Evolutionary conservation across 2,329 filamentous ascomycete species (phyloP).

Genomic region (Botrytis elliptica): DNA sequence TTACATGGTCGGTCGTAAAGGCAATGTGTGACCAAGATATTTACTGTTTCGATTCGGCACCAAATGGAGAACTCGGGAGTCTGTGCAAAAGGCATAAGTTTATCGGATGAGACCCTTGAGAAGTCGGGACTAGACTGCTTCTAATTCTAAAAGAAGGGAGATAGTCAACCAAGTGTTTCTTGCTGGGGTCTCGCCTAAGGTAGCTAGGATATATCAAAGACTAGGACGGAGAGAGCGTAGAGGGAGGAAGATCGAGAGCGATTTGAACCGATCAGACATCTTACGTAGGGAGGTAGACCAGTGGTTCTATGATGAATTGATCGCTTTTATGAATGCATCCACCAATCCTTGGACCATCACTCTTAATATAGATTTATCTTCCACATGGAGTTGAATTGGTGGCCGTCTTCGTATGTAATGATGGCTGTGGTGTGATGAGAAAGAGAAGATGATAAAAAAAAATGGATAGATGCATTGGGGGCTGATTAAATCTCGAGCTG

Average conservation of each 20-base stretch:
- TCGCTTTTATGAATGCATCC: neutral
- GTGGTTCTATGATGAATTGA: neutral
- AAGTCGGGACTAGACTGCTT: neutral
- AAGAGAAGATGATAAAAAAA: neutral
- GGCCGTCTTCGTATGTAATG: neutral
- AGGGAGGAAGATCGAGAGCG: neutral
- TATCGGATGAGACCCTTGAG: neutral
- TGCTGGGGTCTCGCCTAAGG: neutral
- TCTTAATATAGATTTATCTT: neutral
- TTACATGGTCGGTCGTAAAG: neutral
- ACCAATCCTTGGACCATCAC: neutral
- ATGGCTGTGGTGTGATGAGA: neutral
- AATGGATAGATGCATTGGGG: neutral
- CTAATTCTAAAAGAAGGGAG: neutral
- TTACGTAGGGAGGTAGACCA: neutral
- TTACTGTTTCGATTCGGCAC: slow-evolving; percentile 11
- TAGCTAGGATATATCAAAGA: neutral
- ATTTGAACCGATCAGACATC: neutral
- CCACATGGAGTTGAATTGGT: neutral
- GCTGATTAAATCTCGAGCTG: neutral
- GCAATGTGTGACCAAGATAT: neutral
- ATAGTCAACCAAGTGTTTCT: neutral
- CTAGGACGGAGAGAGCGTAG: neutral
- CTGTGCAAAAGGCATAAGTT: slow-evolving; percentile 4
- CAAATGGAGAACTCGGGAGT: slow-evolving; percentile 8